Percentiles rank a stretch among this genome's conserved stretches.
Evolutionary conservation across 306 rosid species (phyloP).

Genomic region (Fragaria nilgerrensis): DNA sequence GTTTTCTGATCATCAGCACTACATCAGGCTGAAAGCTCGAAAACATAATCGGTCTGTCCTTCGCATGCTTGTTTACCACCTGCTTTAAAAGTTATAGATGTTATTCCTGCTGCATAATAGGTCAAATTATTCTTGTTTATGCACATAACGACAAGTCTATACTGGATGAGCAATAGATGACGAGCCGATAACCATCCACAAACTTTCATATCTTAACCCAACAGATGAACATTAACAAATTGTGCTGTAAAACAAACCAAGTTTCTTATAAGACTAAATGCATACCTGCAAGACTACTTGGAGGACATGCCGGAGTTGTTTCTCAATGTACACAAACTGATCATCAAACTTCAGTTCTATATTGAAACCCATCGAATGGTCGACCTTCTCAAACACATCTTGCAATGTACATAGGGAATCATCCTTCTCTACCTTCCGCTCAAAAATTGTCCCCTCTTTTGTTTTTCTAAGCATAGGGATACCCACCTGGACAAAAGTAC

Average conservation of each 20-base stretch:
- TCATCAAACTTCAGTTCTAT: slow-evolving; percentile 85
- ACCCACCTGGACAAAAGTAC: slow-evolving; percentile 29
- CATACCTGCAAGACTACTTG: slow-evolving; percentile 52
- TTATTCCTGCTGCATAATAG: background rate
- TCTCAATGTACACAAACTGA: slow-evolving; percentile 45
- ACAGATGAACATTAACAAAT: background rate
- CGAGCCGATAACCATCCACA: background rate
- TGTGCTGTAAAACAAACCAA: background rate
- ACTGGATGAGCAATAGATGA: background rate
- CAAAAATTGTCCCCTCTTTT: slow-evolving; percentile 42
- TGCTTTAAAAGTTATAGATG: slow-evolving; percentile 18
- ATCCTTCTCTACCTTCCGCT: slow-evolving; percentile 77
- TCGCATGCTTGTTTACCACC: slow-evolving; percentile 59
- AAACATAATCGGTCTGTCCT: slow-evolving; percentile 60
- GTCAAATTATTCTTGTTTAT: background rate
- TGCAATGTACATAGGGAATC: slow-evolving; percentile 66
- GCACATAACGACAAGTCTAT: background rate
- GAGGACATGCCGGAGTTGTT: slow-evolving; percentile 45
- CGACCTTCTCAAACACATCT: slow-evolving; percentile 58
- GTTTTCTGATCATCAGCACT: slow-evolving; percentile 39
- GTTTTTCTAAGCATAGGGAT: slow-evolving; percentile 53
- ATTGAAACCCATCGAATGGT: slow-evolving; percentile 61
- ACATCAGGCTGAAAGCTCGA: slow-evolving; percentile 86
- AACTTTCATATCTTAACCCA: background rate
- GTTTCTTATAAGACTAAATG: background rate